phyloP scores from a whole-genome alignment of 164 flowering plant species.

The Nymphaea colorata region DNA sequence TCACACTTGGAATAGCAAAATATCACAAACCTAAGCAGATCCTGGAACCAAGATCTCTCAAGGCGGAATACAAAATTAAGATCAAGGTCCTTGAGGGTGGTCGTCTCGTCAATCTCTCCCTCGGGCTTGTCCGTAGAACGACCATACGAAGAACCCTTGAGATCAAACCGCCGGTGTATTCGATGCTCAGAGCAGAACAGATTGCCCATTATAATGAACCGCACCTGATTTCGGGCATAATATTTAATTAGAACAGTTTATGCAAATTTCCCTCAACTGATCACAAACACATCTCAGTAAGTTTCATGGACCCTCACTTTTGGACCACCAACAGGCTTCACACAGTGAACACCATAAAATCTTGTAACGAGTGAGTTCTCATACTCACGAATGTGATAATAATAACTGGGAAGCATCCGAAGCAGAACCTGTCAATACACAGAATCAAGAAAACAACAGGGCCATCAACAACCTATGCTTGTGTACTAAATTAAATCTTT shows the following conservation, averaged over 20 bases:
- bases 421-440: constrained; percentile 20
- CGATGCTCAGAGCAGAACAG: constrained; percentile 53
- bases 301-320: constrained; percentile 20
- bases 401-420: constrained; percentile 40
- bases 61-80: constrained; percentile 69
- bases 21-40: constrained; percentile 40
- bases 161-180: constrained; percentile 52
- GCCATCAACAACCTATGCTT: neutral
- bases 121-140: constrained; percentile 41
- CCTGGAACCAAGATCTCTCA: constrained; percentile 51
- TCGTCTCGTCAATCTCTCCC: constrained; percentile 50
- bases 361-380: constrained; percentile 26
- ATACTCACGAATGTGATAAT: constrained; percentile 21
- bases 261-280: neutral
- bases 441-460: neutral
- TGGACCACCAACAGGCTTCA: constrained; percentile 32
- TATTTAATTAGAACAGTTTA: constrained; percentile 26
- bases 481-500: neutral
- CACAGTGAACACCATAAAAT: constrained; percentile 44
- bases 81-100: constrained; percentile 77
- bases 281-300: neutral
- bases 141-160: constrained; percentile 25
- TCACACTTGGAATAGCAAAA: neutral
- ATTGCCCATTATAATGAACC: constrained; percentile 67
- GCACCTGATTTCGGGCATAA: constrained; percentile 41